phyloP scores from a whole-genome alignment of 768 basidiomycete genomes.

The Pholiota conissans region DNA sequence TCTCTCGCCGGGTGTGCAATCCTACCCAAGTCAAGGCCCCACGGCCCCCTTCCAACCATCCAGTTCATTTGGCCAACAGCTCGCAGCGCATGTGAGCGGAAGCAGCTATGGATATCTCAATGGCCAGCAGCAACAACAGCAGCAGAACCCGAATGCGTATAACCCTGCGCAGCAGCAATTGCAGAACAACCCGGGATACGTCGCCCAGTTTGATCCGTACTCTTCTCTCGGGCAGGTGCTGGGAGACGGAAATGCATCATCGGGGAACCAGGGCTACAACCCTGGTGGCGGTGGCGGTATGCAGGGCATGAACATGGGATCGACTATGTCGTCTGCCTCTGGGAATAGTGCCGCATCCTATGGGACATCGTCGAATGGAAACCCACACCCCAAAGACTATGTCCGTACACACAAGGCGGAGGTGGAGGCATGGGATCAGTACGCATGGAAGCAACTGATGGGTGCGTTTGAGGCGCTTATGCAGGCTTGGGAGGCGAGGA shows the following conservation, averaged over 20 bases:
- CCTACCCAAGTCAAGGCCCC: slow-evolving; percentile 13
- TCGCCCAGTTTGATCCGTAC: slow-evolving; percentile 57
- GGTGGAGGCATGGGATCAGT: slow-evolving; percentile 70
- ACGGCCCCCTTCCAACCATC: slow-evolving; percentile 43
- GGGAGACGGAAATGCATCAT: slow-evolving; percentile 2
- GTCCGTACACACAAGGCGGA: slow-evolving; percentile 65
- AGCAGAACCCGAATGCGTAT: slow-evolving; percentile 30
- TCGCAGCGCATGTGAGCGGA: slow-evolving; percentile 38
- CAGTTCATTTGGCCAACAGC: slow-evolving; percentile 59
- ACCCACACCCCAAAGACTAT: slow-evolving; percentile 67
- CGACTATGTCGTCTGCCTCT: slow-evolving; percentile 21
- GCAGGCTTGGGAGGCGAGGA: slow-evolving; percentile 61
- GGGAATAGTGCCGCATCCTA: slow-evolving; percentile 10
- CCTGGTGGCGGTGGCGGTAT: slow-evolving; percentile 14
- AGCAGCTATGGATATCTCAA: slow-evolving; percentile 39
- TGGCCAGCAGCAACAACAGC: slow-evolving; percentile 29
- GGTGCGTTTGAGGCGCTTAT: slow-evolving; percentile 64
- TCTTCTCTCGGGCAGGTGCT: slow-evolving; percentile 37
- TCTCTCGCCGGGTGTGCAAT: slow-evolving; percentile 10
- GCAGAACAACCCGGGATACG: slow-evolving; percentile 43
- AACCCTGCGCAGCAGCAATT: slow-evolving; percentile 49
- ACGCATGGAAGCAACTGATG: slow-evolving; percentile 72
- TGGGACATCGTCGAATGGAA: slow-evolving; percentile 32
- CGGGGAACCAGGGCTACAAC: slow-evolving; percentile 20
- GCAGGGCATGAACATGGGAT: slow-evolving; percentile 14